Evolutionary conservation across 345 rosid species (phyloP).

Genomic region (Sonneratia alba): DNA sequence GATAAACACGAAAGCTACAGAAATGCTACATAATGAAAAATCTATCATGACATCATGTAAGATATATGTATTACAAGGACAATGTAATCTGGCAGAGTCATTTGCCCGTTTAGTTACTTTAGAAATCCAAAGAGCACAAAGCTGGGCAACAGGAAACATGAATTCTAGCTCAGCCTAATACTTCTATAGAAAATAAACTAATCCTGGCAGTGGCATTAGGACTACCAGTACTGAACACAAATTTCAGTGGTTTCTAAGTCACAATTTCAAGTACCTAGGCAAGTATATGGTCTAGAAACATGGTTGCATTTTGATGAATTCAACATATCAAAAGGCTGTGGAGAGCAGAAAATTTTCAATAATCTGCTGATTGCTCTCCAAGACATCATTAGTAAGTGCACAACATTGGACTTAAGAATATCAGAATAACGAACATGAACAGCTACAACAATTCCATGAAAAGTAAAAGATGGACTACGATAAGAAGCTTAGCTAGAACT

Average conservation of each 20-base stretch:
- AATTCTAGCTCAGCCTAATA: not conserved
- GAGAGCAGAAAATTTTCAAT: too few species aligned
- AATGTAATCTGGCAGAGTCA: too few species aligned
- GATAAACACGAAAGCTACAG: not conserved
- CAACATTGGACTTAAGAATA: not conserved
- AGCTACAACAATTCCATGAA: not conserved
- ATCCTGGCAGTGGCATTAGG: not conserved
- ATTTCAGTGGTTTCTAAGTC: not conserved
- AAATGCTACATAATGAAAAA: not conserved
- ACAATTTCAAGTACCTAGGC: not conserved
- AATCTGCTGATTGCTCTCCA: not conserved
- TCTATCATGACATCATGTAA: not conserved
- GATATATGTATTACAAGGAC: too few species aligned
- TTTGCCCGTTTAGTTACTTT: too few species aligned
- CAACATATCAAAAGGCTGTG: too few species aligned
- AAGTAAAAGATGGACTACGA: not conserved
- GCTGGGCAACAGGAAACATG: not conserved
- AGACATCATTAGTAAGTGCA: not conserved
- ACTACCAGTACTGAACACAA: not conserved
- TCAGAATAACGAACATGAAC: not conserved
- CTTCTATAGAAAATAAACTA: not conserved
- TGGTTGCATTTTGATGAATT: not conserved
- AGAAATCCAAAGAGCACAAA: not conserved
- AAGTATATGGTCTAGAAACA: too few species aligned
- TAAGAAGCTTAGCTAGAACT: not conserved